Evolutionary conservation across 2,329 filamentous ascomycete genomes (phyloP).

Genomic region (Hypoxylon sp.): DNA sequence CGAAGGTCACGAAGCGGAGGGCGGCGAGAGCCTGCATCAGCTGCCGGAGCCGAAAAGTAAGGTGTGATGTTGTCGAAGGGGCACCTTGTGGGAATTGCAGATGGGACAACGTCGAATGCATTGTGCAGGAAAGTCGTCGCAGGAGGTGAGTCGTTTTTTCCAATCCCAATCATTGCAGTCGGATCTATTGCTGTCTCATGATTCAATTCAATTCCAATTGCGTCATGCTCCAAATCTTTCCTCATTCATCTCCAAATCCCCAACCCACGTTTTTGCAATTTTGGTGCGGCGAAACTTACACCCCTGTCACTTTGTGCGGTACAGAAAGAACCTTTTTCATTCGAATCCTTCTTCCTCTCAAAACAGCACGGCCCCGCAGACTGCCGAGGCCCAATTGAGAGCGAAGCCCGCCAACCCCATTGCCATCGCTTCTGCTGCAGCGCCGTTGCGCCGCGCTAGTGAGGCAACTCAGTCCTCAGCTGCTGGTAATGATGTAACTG

Average conservation of each 20-base stretch:
- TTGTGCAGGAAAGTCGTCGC: constrained; percentile 85
- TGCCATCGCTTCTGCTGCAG: constrained; percentile 56
- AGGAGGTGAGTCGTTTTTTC: constrained; percentile 77
- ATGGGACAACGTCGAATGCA: constrained; percentile 83
- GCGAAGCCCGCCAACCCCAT: constrained; percentile 58
- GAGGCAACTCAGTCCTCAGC: constrained; percentile 49
- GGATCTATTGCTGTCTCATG: constrained; percentile 24
- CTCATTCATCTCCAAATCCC: constrained; percentile 43
- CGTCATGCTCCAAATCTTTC: constrained; percentile 42
- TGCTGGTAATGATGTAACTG: constrained; percentile 47
- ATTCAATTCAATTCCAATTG: constrained; percentile 36
- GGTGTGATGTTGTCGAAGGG: constrained; percentile 93
- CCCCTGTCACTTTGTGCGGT: constrained; percentile 45
- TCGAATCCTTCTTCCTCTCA: constrained; percentile 46
- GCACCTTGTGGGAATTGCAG: constrained; percentile 91
- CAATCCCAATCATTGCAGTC: constrained; percentile 24
- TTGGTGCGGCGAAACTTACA: constrained; percentile 46
- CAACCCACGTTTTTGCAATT: constrained; percentile 36
- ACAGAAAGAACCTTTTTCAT: constrained; percentile 55
- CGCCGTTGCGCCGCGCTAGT: constrained; percentile 47
- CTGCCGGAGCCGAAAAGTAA: constrained; percentile 89
- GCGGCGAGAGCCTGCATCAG: constrained; percentile 89
- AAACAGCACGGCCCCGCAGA: constrained; percentile 47
- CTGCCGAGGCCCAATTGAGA: constrained; percentile 62
- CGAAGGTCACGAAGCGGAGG: constrained; percentile 79